phyloP scores from a whole-genome alignment of 2,329 filamentous ascomycete genomes.

The Trichoderma arundinaceum region DNA sequence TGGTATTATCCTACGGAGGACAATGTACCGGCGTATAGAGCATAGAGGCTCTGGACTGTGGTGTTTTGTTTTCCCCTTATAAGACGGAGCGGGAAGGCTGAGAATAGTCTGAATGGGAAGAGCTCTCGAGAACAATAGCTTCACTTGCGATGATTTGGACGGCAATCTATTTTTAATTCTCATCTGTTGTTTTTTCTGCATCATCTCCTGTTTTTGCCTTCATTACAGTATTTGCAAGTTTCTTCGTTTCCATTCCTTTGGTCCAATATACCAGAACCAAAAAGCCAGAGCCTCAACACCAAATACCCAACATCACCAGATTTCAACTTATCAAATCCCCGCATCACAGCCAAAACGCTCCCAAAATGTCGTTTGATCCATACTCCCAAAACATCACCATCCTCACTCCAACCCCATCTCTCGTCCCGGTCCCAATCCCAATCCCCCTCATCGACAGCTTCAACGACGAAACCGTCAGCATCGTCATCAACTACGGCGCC shows the following conservation, averaged over 20 bases:
- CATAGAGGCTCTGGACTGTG: background rate
- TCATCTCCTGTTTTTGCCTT: background rate
- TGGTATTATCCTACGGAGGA: background rate
- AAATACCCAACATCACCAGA: conserved; percentile 9
- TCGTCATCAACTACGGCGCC: conserved; percentile 67
- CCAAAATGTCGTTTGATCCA: conserved; percentile 45
- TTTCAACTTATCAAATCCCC: background rate
- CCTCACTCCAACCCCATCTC: conserved; percentile 40
- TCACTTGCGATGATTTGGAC: background rate
- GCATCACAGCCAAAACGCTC: background rate
- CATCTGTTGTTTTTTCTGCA: background rate
- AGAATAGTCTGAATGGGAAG: background rate
- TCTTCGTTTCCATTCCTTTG: background rate
- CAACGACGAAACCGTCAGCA: conserved; percentile 44
- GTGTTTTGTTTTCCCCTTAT: conserved; percentile 2
- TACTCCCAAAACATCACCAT: conserved; percentile 47
- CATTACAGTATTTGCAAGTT: too few relatives aligned
- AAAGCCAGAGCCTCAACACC: conserved; percentile 24
- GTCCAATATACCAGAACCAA: background rate
- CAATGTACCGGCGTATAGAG: background rate
- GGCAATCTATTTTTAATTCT: background rate
- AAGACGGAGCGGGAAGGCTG: background rate
- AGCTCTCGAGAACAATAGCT: conserved; percentile 7
- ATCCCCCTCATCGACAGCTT: conserved; percentile 43
- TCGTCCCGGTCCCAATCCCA: conserved; percentile 41